Base-by-base conservation (phyloP, 139 green algal species). In the Coccomyxa sp. region DNA sequence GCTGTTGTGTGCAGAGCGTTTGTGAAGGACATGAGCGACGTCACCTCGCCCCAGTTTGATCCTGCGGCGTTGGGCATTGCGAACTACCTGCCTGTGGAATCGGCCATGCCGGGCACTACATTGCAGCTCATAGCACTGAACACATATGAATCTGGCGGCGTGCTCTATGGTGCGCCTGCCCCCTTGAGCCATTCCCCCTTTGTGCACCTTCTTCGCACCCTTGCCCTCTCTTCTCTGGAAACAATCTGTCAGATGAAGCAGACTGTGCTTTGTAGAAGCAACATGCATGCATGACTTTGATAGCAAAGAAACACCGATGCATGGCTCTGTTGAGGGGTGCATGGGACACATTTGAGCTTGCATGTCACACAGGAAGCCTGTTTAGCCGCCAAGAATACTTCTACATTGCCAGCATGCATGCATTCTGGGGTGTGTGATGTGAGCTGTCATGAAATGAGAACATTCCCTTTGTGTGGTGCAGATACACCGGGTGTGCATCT, bases 401-500 rank as follows among this genome's bases (percentile, higher is more conserved):
- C n/a, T n/a, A n/a, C n/a, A n/a, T 51, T 51, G 38, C 38, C 38
- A 51, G 38, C 38, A 51, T 51, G 38, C 38, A 51, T 51, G 38
- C 38, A 11, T 3, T 51, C 38, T 51, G 38, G 38, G 3, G 38
- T 51, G 38, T 51, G 38, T 51, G 7, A 51, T 51, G 38, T 51
- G 38, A 51, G 18, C 31, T 66, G 25, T 27, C 71, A 27, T 21
- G 14, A 27, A 51, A 32, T 28, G n/a, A 16, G 7, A 30, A 10
- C n/a, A 21, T 17, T 31, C n/a, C 14, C n/a, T 31, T 78, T 0
- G 4, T 1, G 0, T 45, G 58, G 17, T 76, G 67, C 89, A 95
- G 96, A 99, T 89, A 99, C 96, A 0, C 96, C 96, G 13, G 96
- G 96, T 17, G 82, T 99, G 58, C 96, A 98, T 87, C 86, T 99